A percentile compares a stretch with the other conserved stretches of the same genome.
phyloP scores from a whole-genome alignment of 1,139 yeast genomes.

The Neolecta irregularis region DNA sequence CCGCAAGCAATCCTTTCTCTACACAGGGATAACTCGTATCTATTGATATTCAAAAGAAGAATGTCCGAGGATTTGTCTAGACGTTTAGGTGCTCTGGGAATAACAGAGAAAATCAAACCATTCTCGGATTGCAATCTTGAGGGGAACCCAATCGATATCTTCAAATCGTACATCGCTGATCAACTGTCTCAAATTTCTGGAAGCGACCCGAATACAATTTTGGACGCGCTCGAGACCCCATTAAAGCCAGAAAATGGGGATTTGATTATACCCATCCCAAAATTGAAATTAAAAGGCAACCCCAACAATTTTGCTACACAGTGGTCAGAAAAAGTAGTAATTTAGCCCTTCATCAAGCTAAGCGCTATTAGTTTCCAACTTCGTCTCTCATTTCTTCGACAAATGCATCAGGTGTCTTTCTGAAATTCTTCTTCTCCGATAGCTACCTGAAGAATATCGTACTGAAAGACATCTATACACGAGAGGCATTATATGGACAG shows the following conservation, averaged over 20 bases:
- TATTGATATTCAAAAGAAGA: too few relatives aligned
- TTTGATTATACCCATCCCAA: conserved; percentile 78
- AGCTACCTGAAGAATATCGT: conserved; percentile 51
- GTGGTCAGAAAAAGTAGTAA: conserved; percentile 41
- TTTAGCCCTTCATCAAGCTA: conserved; percentile 34
- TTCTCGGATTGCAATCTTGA: conserved; percentile 49
- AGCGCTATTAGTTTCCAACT: neutral
- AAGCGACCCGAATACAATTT: conserved; percentile 54
- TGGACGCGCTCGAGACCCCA: conserved; percentile 67
- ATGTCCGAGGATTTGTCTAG: neutral
- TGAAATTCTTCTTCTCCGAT: conserved; percentile 74
- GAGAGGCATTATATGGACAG: conserved; percentile 52
- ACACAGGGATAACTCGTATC: too few relatives aligned
- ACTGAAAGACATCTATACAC: conserved; percentile 51
- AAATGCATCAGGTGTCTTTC: conserved; percentile 62
- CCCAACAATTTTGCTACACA: conserved; percentile 73
- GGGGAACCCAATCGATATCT: conserved; percentile 59
- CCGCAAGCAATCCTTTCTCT: too few relatives aligned
- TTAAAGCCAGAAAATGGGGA: conserved; percentile 78
- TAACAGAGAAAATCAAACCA: conserved; percentile 15
- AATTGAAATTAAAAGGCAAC: conserved; percentile 77
- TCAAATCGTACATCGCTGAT: conserved; percentile 75
- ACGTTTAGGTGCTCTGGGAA: conserved; percentile 6
- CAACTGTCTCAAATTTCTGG: conserved; percentile 61
- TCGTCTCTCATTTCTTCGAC: conserved; percentile 41